These are phyloP conservation scores for Geoglossum glabrum DNA, from an alignment of 495 filamentous ascomycete genomes.

Conservation along the genomic window DNA sequence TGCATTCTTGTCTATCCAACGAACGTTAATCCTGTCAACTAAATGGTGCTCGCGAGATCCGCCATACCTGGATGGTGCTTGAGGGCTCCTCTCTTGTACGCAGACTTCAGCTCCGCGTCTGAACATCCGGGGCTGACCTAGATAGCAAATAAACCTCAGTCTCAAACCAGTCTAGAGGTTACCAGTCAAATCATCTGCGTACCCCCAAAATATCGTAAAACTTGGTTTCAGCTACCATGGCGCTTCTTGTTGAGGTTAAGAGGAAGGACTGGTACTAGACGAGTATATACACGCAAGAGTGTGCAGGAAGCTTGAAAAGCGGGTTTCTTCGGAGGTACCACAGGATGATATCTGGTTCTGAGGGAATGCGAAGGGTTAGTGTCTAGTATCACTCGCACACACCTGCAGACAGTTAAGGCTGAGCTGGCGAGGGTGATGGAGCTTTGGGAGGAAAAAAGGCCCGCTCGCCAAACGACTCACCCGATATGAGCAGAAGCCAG, in stretches of 20 bases:
- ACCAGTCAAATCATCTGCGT: slow-evolving; percentile 18
- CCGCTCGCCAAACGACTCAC: background rate
- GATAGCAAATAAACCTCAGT: slow-evolving; percentile 14
- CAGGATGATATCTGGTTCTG: background rate
- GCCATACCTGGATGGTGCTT: slow-evolving; percentile 75
- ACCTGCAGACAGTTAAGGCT: background rate
- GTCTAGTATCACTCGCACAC: background rate
- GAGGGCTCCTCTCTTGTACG: slow-evolving; percentile 76
- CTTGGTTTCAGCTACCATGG: slow-evolving; percentile 82
- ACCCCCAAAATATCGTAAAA: slow-evolving; percentile 76
- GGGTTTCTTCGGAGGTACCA: background rate
- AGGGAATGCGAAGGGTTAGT: background rate
- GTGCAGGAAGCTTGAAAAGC: background rate
- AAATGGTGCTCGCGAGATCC: background rate
- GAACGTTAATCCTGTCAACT: slow-evolving; percentile 1
- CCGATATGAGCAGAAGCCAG: background rate
- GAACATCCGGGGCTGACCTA: slow-evolving; percentile 53
- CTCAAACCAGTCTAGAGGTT: background rate
- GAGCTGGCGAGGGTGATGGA: background rate
- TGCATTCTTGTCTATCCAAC: slow-evolving; percentile 68
- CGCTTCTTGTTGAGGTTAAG: slow-evolving; percentile 13
- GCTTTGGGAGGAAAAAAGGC: background rate
- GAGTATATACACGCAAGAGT: background rate
- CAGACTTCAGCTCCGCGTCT: slow-evolving; percentile 67
- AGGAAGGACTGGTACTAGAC: background rate